Conservation (phyloP, 2,329 filamentous ascomycete species). For the Cladorrhinum sp. region DNA sequence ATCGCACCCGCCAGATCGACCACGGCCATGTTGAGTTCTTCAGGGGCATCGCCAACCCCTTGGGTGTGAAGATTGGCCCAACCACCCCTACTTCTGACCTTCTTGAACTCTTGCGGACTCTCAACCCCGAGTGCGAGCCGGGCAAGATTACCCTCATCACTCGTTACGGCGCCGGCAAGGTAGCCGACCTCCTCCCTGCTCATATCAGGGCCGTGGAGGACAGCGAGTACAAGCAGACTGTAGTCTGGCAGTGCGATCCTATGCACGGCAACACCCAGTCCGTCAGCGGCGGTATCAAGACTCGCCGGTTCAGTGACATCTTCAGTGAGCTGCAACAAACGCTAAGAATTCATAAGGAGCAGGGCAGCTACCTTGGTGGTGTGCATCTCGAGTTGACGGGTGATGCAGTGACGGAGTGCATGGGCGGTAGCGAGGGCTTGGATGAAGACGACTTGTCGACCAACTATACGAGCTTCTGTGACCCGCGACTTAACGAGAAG, state of each 20-base stretch:
- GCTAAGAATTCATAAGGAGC: slow-evolving; percentile 76
- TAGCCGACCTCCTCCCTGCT: slow-evolving; percentile 69
- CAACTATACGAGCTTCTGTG: slow-evolving; percentile 95
- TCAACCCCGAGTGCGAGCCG: slow-evolving; percentile 78
- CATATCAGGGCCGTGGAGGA: slow-evolving; percentile 88
- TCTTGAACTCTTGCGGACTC: slow-evolving; percentile 72
- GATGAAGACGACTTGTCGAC: slow-evolving; percentile 83
- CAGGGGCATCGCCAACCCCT: slow-evolving; percentile 90
- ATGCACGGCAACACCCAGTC: slow-evolving; percentile 84
- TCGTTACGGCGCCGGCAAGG: slow-evolving; percentile 79
- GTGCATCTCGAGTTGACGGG: slow-evolving; percentile 95
- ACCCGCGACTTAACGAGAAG: slow-evolving; percentile 94
- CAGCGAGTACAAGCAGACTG: slow-evolving; percentile 63
- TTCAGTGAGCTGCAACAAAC: slow-evolving; percentile 82
- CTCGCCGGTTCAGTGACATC: slow-evolving; percentile 85
- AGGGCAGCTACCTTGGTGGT: slow-evolving; percentile 84
- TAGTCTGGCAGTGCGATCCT: slow-evolving; percentile 97
- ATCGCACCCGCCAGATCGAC: slow-evolving; percentile 89
- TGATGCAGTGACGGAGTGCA: slow-evolving; percentile 93
- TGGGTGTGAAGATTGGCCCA: slow-evolving; percentile 94
- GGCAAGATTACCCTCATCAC: slow-evolving; percentile 97
- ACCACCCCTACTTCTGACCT: slow-evolving; percentile 76
- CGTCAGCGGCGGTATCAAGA: slow-evolving; percentile 79
- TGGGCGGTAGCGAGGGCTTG: slow-evolving; percentile 83
- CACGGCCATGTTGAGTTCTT: slow-evolving; percentile 97